A percentile compares a stretch with the other conserved stretches of the same genome.
Conservation (phyloP, 1,284 basidiomycete genomes). For the Meripilus lineatus region DNA sequence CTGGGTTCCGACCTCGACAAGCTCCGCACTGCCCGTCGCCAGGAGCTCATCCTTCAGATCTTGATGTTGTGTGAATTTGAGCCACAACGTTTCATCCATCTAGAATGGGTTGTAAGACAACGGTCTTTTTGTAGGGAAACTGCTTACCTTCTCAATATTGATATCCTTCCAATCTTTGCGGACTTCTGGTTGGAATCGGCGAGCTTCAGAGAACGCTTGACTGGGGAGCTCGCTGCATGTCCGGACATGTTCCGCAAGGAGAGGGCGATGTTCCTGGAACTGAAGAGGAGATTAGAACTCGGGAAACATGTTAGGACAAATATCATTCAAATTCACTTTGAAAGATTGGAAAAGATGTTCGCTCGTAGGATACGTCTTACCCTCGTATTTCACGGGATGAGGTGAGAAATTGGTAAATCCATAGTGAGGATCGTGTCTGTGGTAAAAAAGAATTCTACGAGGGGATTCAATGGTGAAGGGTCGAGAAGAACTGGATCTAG, state of each 20-base stretch:
- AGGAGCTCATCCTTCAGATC: slow-evolving; percentile 50
- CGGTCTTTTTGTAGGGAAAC: not conserved
- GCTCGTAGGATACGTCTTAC: slow-evolving; percentile 59
- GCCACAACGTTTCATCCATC: slow-evolving; percentile 57
- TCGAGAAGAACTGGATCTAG: not conserved
- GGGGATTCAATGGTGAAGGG: too few relatives aligned
- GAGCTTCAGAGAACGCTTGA: slow-evolving; percentile 61
- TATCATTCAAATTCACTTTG: slow-evolving; percentile 53
- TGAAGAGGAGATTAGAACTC: too few relatives aligned
- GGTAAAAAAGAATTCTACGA: slow-evolving; percentile 59
- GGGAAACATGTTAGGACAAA: too few relatives aligned
- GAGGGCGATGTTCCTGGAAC: slow-evolving; percentile 52
- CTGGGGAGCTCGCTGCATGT: slow-evolving; percentile 54
- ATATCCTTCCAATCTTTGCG: slow-evolving; percentile 58
- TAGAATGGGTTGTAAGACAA: slow-evolving; percentile 21
- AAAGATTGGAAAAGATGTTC: slow-evolving; percentile 68
- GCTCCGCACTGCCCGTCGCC: slow-evolving; percentile 52
- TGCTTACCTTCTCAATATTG: slow-evolving; percentile 50
- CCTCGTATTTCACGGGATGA: slow-evolving; percentile 50
- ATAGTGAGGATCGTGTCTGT: slow-evolving; percentile 56
- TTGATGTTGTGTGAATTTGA: slow-evolving; percentile 61
- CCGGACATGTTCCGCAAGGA: slow-evolving; percentile 59
- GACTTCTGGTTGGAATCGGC: slow-evolving; percentile 54
- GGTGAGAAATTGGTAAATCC: slow-evolving; percentile 68
- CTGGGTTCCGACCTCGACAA: slow-evolving; percentile 49